Evolutionary conservation across 2,329 filamentous ascomycete species (phyloP).

Genomic region (Teratosphaeria gauchensis): DNA sequence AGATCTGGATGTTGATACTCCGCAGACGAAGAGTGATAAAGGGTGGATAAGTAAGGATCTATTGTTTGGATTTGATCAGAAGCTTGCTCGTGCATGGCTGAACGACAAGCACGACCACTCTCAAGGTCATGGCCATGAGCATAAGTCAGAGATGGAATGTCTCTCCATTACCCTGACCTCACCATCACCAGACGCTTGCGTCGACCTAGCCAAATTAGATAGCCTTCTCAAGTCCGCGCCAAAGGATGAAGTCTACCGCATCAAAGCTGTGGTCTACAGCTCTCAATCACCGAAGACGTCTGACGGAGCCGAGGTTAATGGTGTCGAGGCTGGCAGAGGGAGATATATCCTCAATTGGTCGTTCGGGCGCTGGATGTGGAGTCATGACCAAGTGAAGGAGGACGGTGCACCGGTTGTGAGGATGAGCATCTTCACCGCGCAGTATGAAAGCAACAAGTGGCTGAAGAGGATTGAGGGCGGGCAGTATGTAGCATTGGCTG

Average conservation of each 20-base stretch:
- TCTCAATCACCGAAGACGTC: constrained; percentile 30
- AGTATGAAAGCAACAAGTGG: constrained; percentile 67
- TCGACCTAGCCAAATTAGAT: constrained; percentile 52
- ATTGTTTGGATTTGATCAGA: constrained; percentile 79
- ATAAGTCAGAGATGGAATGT: constrained; percentile 83
- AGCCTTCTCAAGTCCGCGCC: constrained; percentile 61
- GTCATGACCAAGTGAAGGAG: constrained; percentile 39
- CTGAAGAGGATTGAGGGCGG: constrained; percentile 56
- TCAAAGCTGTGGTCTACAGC: constrained; percentile 61
- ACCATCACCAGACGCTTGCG: constrained; percentile 36
- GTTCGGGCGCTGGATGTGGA: constrained; percentile 91
- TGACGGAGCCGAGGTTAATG: constrained; percentile 25
- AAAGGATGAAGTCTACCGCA: constrained; percentile 91
- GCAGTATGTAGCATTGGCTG: constrained; percentile 17
- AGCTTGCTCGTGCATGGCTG: constrained; percentile 49
- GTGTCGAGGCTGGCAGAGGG: constrained; percentile 27
- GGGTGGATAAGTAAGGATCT: constrained; percentile 71
- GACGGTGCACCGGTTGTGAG: constrained; percentile 40
- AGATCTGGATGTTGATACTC: constrained; percentile 67
- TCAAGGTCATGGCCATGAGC: constrained; percentile 42
- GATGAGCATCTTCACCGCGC: constrained; percentile 67
- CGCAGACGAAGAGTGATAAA: constrained; percentile 72
- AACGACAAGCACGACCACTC: constrained; percentile 28
- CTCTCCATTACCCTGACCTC: constrained; percentile 60
- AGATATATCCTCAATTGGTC: constrained; percentile 97